Evolutionary conservation across 805 yeast species (phyloP).

Genomic region (Vanderwaltozyma tropicalis): DNA sequence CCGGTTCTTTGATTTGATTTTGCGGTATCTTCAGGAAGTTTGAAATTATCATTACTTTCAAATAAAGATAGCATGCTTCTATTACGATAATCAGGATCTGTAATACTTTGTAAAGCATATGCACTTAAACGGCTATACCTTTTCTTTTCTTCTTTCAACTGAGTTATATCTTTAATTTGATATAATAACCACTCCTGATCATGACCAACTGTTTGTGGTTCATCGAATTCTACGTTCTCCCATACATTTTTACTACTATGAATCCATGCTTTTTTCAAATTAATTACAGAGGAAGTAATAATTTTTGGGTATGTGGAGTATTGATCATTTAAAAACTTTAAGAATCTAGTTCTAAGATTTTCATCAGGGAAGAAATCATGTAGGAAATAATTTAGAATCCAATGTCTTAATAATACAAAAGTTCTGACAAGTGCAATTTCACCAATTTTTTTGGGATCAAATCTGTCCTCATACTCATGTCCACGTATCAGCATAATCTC

Average conservation of each 20-base stretch:
- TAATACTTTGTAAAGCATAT: slow-evolving; percentile 21
- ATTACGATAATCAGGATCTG: slow-evolving; percentile 26
- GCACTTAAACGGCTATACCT: slow-evolving; percentile 22
- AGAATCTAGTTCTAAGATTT: slow-evolving; percentile 37
- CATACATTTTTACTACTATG: slow-evolving; percentile 16
- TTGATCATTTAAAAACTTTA: slow-evolving; percentile 32
- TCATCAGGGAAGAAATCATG: slow-evolving; percentile 63
- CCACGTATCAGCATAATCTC: slow-evolving; percentile 11
- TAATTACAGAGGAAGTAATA: slow-evolving; percentile 32
- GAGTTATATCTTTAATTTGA: slow-evolving; percentile 16
- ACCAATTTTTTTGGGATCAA: slow-evolving; percentile 33
- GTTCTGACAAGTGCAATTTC: slow-evolving; percentile 65
- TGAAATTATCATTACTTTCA: slow-evolving; percentile 16
- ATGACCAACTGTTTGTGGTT: slow-evolving; percentile 8
- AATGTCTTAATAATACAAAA: slow-evolving; percentile 79
- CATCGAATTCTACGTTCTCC: slow-evolving; percentile 18
- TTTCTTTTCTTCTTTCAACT: slow-evolving; percentile 9
- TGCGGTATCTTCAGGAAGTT: slow-evolving; percentile 7
- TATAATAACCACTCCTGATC: slow-evolving; percentile 17
- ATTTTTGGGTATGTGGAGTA: slow-evolving; percentile 17
- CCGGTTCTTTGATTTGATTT: slow-evolving; percentile 14
- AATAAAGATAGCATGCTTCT: slow-evolving; percentile 23
- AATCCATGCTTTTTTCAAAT: slow-evolving; percentile 43
- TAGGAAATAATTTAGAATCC: slow-evolving; percentile 78
- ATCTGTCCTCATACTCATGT: not conserved